Percentiles rank a stretch among this genome's conserved stretches.
Evolutionary conservation across 176 grass and related monocot species (phyloP).

Genomic region (Hordeum marinum): DNA sequence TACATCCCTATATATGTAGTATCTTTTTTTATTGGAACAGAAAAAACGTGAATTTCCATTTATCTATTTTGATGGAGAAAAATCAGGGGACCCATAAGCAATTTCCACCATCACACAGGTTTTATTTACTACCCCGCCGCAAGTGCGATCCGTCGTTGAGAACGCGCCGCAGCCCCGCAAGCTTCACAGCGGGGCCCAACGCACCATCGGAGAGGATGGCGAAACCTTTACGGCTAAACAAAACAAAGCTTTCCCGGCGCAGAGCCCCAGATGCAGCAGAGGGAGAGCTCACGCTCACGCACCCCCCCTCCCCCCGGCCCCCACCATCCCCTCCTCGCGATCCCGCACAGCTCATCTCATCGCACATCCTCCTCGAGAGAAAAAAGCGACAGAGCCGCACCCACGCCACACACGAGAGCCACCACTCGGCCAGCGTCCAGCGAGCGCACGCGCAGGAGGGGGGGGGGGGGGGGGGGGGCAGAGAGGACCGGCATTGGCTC

Average conservation of each 20-base stretch:
- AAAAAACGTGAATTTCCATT: too few species aligned
- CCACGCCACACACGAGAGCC: not conserved
- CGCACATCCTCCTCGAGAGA: not conserved
- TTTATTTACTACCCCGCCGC: not conserved
- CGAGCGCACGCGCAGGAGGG: not conserved
- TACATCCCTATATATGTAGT: too few species aligned
- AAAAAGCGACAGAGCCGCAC: not conserved
- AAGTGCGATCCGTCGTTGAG: too few species aligned
- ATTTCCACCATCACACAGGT: too few species aligned
- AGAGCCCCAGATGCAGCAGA: not conserved
- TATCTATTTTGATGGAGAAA: too few species aligned
- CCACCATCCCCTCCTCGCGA: not conserved
- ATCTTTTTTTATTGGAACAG: too few species aligned
- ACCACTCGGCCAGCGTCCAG: not conserved
- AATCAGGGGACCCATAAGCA: too few species aligned
- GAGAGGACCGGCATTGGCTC: slow-evolving; percentile 16
- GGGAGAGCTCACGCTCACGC: not conserved
- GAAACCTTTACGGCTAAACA: slow-evolving; percentile 39
- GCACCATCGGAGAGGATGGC: not conserved
- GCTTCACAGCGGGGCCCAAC: not conserved
- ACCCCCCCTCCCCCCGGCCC: not conserved
- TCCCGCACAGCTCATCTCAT: not conserved
- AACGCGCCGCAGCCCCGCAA: too few species aligned
- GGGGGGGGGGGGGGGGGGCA: not conserved
- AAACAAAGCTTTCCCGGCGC: slow-evolving; percentile 28